These are phyloP conservation scores for Magnolia sinica DNA, from an alignment of 164 flowering plant species.

Conservation along the genomic window DNA sequence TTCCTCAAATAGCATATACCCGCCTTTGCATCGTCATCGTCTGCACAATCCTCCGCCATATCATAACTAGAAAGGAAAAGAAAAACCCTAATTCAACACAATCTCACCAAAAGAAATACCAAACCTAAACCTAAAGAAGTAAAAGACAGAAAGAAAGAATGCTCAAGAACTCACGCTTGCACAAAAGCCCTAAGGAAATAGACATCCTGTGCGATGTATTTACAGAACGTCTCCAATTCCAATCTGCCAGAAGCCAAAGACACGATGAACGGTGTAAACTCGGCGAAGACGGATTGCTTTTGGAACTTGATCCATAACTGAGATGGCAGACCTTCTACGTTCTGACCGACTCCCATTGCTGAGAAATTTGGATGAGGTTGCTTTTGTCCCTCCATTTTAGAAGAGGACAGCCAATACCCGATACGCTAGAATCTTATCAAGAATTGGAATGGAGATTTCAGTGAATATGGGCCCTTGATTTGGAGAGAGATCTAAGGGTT, in stretches of 20 bases:
- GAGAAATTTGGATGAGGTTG: background rate
- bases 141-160: background rate
- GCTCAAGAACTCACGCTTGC: constrained; percentile 57
- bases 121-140: background rate
- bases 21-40: constrained; percentile 84
- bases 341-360: background rate
- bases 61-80: constrained; percentile 43
- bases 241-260: constrained; percentile 71
- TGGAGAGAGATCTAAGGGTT: background rate
- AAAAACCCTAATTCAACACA: background rate
- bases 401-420: background rate
- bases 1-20: constrained; percentile 62
- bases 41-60: constrained; percentile 84
- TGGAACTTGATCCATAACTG: constrained; percentile 64
- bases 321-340: constrained; percentile 46
- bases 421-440: background rate
- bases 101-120: background rate
- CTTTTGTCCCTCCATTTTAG: background rate
- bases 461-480: background rate
- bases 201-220: constrained; percentile 73
- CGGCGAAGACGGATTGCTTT: constrained; percentile 49
- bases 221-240: constrained; percentile 51
- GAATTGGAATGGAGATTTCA: background rate
- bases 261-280: constrained; percentile 68
- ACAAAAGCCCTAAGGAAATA: constrained; percentile 75